Base-by-base conservation (phyloP, 768 basidiomycete genomes). In the Lactarius psammicola region DNA sequence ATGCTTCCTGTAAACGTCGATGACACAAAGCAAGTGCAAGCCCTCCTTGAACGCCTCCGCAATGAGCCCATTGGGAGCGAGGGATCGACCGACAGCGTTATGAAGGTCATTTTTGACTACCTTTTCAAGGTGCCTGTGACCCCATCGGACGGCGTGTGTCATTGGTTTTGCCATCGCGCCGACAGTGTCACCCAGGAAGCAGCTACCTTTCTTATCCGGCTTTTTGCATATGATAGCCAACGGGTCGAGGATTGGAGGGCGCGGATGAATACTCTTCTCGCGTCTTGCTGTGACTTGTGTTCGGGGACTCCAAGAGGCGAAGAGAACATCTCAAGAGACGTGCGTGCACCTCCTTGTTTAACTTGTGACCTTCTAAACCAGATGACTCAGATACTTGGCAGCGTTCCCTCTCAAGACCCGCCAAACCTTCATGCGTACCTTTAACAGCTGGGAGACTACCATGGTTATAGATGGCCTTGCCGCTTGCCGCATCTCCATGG, bases 81-180 rank as follows among this genome's bases (percentile, higher is more conserved):
- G 46, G 78, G 78, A 20, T 79, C 80, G 56, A 76, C 82, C 40
- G 83, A 85, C 69, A 75, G 74, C 38, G 75, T 84, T 23, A 78
- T 92, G 11, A 77, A 73, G 1, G 77, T 74, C 3, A 74, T 89
- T 49, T 88, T 81, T 72, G 75, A 74, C 15, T 83, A 85, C 72
- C 76, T 92, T 11, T 82, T 88, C 76, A 76, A 74, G 23, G 76
- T 80, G 0, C 76, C 79, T 4, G 75, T 77, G 57, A 73, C 75
- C 55, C 68, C 76, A 31, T 30, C 18, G 2, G 65, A 63, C 28
- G 65, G 59, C 54, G 67, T 66, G 34, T 65, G 82, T 60, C 94
- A 97, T 71, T 95, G 93, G 92, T 95, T 90, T 74, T 97, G 95
- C 75, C 74, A 77, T 33, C 80, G 82, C 42, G 88, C 87, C 4